Conservation (phyloP, 352 stramenopile species). For the Globisporangium viniferum region DNA sequence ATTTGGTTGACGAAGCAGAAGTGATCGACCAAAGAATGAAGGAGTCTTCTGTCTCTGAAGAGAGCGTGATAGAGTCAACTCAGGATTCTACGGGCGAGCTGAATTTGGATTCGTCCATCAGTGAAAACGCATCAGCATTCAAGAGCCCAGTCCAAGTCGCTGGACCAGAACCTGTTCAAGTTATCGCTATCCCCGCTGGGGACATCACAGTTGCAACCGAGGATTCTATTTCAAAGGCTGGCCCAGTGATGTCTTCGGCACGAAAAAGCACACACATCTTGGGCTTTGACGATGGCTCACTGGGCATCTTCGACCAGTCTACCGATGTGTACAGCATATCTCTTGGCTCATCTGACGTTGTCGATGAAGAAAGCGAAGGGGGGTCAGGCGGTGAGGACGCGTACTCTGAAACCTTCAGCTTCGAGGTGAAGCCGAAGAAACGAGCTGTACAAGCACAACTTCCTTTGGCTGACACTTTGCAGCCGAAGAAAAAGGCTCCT, state of each 20-base stretch:
- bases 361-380: slow-evolving; percentile 8
- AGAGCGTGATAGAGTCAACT: background rate
- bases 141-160: background rate
- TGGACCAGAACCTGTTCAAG: background rate
- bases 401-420: slow-evolving; percentile 34
- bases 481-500: background rate
- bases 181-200: background rate
- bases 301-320: slow-evolving; percentile 13
- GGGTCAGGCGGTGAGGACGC: slow-evolving; percentile 16
- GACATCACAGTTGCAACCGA: background rate
- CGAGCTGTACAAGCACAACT: background rate
- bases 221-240: background rate
- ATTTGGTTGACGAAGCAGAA: background rate
- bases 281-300: background rate
- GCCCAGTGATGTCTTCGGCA: background rate
- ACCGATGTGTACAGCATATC: slow-evolving; percentile 5
- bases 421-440: slow-evolving; percentile 49
- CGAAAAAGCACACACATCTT: background rate
- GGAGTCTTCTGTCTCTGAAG: background rate
- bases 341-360: background rate
- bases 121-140: background rate
- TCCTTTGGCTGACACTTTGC: background rate
- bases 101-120: too few relatives aligned
- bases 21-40: background rate
- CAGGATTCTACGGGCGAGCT: background rate